phyloP scores from a whole-genome alignment of 257 asterid genomes.

The Asclepias syriaca region DNA sequence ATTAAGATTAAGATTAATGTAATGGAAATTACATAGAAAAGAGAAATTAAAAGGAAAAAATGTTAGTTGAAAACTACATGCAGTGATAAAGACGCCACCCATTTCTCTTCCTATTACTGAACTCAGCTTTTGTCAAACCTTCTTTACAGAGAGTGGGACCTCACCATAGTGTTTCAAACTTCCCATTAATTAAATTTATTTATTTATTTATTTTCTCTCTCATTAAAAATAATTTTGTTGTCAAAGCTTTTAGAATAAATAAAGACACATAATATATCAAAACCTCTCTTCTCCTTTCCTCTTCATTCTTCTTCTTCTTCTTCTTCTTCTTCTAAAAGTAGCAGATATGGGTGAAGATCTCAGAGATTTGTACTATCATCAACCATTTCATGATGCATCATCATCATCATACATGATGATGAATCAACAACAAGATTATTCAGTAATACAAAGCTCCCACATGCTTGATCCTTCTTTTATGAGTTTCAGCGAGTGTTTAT shows the following conservation, averaged over 20 bases:
- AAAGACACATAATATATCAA: constrained; percentile 36
- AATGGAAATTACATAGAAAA: too few species aligned
- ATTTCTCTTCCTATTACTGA: constrained; percentile 11
- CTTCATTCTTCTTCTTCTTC: constrained; percentile 22
- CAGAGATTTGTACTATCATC: constrained; percentile 44
- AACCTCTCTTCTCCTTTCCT: neutral
- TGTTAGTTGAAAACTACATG: constrained; percentile 11
- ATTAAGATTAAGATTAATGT: neutral
- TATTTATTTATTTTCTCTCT: constrained; percentile 11
- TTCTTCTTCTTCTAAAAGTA: constrained; percentile 4
- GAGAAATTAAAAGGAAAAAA: too few species aligned
- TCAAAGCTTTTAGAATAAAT: constrained; percentile 49
- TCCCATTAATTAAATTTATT: neutral
- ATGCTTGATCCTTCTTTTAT: constrained; percentile 49
- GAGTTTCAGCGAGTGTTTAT: constrained; percentile 38
- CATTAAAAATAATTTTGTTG: constrained; percentile 31
- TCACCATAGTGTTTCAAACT: constrained; percentile 13
- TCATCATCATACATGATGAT: neutral
- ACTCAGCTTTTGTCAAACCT: constrained; percentile 49
- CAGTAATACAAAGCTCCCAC: constrained; percentile 29
- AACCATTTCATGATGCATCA: constrained; percentile 30
- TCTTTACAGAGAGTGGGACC: constrained; percentile 44
- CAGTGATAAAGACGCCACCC: constrained; percentile 36
- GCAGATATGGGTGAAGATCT: constrained; percentile 59
- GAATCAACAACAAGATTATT: constrained; percentile 15